Evolutionary conservation across 345 rosid species (phyloP).

Genomic region (Tarenaya hassleriana): DNA sequence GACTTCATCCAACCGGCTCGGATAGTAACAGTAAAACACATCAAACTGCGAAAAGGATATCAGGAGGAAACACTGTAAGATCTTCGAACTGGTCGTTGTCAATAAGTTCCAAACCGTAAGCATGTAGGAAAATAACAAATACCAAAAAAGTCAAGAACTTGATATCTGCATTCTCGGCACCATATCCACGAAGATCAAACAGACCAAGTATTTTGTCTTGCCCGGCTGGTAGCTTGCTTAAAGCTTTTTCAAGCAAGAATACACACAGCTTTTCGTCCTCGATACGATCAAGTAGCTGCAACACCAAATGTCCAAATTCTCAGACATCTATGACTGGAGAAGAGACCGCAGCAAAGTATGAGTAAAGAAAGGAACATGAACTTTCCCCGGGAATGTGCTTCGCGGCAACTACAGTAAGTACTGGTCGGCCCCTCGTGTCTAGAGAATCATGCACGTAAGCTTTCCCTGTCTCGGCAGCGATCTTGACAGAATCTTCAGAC

Average conservation of each 20-base stretch:
- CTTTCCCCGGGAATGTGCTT: constrained; percentile 76
- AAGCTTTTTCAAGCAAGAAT: constrained; percentile 68
- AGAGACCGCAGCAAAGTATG: constrained; percentile 2
- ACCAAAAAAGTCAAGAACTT: constrained; percentile 74
- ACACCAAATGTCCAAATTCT: neutral
- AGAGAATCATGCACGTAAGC: constrained; percentile 63
- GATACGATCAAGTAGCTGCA: constrained; percentile 57
- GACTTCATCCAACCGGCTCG: constrained; percentile 76
- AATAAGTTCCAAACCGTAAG: constrained; percentile 9
- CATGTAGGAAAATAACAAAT: constrained; percentile 20
- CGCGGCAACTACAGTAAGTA: constrained; percentile 75
- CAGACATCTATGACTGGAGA: constrained; percentile 3
- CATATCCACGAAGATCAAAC: constrained; percentile 71
- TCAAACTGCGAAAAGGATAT: constrained; percentile 56
- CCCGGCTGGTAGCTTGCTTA: constrained; percentile 63
- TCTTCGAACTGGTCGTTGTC: constrained; percentile 3
- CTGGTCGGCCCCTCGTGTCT: constrained; percentile 62
- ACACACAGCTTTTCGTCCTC: constrained; percentile 78
- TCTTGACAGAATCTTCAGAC: constrained; percentile 56
- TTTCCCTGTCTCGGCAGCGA: constrained; percentile 63
- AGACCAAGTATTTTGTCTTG: constrained; percentile 68
- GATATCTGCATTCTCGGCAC: constrained; percentile 63
- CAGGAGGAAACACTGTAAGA: constrained; percentile 9
- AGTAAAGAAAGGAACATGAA: constrained; percentile 10
- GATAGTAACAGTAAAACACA: constrained; percentile 80